Base-by-base conservation (phyloP, 2,329 filamentous ascomycete genomes). In the Hirsutella rhossiliensis region DNA sequence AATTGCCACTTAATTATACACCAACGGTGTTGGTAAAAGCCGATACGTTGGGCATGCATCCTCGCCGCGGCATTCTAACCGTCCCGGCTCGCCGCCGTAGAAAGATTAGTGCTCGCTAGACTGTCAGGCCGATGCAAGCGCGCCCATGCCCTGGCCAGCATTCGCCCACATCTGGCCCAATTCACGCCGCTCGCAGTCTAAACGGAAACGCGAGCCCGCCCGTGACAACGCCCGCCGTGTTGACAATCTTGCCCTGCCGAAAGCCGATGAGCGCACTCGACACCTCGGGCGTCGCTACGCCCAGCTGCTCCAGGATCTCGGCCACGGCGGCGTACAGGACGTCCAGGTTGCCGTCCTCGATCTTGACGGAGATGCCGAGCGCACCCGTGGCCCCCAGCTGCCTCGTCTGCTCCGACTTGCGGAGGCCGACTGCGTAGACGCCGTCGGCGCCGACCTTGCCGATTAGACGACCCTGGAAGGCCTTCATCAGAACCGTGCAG, bases 371-470 rank as follows among this genome's bases (percentile, higher is more conserved):
- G 11, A 73, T 65, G 0, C 68, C 69, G 4, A 73, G 41, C 0
- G 61, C 56, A 5, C 63, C 65, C 1, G 57, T 42, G 0, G 58
- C 60, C 0, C 66, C 64, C 3, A 69, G 54, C 1, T 43, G 48
- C n/a, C 44, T 50, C 0, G 67, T 68, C 18, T 59, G 48, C 23
- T 62, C 54, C 1, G 61, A 65, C 8, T 53, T 57, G n/a, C 62
- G 56, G 3, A 73, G 50, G 0, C 62, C 69, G 8, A 73, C 52
- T 0, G 61, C 66, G 49, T 73, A 74, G 40, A 66, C 73, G 0
- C 60, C 70, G 49, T 73, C 69, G 0, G 70, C 69, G 0, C 70
- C 70, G 3, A 73, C 37, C 47, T 75, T 74, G 2, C 71, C 69
- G 32, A 71, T 59, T 0, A 71, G 43, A 0, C 46, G 27, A 0